Evolutionary conservation across 1,284 basidiomycete species (phyloP).

Genomic region (Fistulinella cinereoalba): DNA sequence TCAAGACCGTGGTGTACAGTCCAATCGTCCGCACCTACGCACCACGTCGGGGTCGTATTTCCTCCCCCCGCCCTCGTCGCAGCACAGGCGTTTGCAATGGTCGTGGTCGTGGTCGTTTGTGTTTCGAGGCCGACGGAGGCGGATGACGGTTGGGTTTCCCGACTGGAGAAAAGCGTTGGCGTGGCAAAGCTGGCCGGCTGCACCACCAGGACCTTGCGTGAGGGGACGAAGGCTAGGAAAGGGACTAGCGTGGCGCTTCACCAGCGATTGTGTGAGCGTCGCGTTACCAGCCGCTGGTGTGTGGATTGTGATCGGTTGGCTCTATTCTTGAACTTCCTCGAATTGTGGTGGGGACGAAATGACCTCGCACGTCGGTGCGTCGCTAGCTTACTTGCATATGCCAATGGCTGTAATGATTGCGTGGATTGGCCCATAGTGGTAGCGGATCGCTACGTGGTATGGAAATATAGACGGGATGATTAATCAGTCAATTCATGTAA

Average conservation of each 20-base stretch:
- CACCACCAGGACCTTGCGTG: neutral
- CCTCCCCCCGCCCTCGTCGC: slow-evolving; percentile 24
- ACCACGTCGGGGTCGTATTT: slow-evolving; percentile 17
- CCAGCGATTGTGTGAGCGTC: slow-evolving; percentile 23
- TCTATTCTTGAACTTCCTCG: slow-evolving; percentile 31
- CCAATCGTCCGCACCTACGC: neutral
- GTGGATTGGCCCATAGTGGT: no score
- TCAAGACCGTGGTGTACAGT: no score
- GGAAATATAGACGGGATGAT: no score
- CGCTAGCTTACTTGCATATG: no score
- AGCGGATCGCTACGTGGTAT: no score
- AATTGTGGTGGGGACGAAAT: no score
- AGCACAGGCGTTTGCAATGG: slow-evolving; percentile 16
- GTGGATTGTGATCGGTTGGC: slow-evolving; percentile 28
- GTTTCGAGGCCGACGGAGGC: slow-evolving; percentile 41
- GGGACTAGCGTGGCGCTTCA: slow-evolving; percentile 25
- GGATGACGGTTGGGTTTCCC: slow-evolving; percentile 40
- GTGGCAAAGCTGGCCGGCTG: slow-evolving; percentile 7
- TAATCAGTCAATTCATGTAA: no score
- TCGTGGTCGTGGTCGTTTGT: slow-evolving; percentile 38
- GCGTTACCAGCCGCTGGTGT: slow-evolving; percentile 28
- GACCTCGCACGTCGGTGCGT: no score
- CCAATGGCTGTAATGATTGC: no score
- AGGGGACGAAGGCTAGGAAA: neutral
- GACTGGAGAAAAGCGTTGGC: slow-evolving; percentile 12